Percentiles rank a stretch among this genome's conserved stretches.
phyloP scores from a whole-genome alignment of 2,329 filamentous ascomycete genomes.

The Calonectria crousiana region DNA sequence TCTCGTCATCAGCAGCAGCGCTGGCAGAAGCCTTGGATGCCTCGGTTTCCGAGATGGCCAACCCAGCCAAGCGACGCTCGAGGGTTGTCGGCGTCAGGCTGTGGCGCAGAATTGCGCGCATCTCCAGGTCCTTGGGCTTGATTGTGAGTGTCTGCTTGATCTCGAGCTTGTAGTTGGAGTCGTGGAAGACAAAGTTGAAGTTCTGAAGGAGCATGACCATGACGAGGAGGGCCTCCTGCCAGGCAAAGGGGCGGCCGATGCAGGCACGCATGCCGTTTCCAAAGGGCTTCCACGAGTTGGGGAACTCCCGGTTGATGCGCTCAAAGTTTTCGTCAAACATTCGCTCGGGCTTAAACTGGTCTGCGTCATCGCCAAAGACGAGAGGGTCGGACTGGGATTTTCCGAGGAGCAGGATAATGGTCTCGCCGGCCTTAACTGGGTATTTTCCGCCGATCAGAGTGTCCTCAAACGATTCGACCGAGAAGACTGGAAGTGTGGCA shows the following conservation, averaged over 20 bases:
- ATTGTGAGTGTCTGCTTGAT: conserved; percentile 68
- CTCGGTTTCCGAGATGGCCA: conserved; percentile 32
- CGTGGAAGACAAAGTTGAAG: conserved; percentile 72
- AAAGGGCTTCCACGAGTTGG: conserved; percentile 78
- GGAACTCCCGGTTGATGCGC: conserved; percentile 69
- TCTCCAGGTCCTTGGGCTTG: conserved; percentile 73
- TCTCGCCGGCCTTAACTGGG: conserved; percentile 62
- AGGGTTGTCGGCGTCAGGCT: conserved; percentile 57
- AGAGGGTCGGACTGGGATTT: conserved; percentile 70
- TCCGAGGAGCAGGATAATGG: conserved; percentile 61
- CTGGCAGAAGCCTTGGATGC: conserved; percentile 9
- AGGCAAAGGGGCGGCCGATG: conserved; percentile 79
- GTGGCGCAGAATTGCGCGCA: conserved; percentile 67
- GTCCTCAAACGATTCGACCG: conserved; percentile 65
- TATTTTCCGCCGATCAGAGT: conserved; percentile 71
- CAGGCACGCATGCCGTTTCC: conserved; percentile 78
- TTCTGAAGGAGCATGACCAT: conserved; percentile 75
- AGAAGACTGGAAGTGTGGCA: conserved; percentile 70
- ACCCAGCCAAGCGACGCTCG: conserved; percentile 57
- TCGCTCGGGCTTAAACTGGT: conserved; percentile 76
- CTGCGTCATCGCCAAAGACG: conserved; percentile 74
- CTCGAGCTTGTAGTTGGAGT: conserved; percentile 69
- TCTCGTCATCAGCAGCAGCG: conserved; percentile 14
- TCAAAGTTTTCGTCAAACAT: conserved; percentile 78
- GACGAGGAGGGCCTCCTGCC: conserved; percentile 76